Base-by-base conservation (phyloP, 768 basidiomycete genomes). In the Hysterangium stoloniferum region DNA sequence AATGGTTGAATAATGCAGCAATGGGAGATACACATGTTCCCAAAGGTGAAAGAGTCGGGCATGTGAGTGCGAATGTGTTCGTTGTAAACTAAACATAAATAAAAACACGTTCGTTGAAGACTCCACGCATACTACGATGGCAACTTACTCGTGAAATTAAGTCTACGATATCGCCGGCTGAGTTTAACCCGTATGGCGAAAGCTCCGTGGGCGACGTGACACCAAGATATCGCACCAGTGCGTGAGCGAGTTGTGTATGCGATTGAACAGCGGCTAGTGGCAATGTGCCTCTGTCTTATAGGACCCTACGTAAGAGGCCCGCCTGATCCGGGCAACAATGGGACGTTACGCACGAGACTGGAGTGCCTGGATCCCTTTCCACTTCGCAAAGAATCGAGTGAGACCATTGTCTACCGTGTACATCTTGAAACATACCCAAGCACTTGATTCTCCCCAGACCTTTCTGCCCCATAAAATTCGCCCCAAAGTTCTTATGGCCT, bases 51-150 rank as follows among this genome's bases (percentile, higher is more conserved):
- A 98, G 70, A 4, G 86, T 75, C 0, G 86, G 80, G 0, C 84
- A 77, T 1, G 91, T 84, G 8, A 96, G 68, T 0, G 93, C 85
- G 61, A 97, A 87, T 0, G 95, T 84, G 62, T 99, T 99, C 6
- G 89, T 87, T 8, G 80, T 78, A 62, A 97, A 93, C 93, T 98
- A 55, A 41, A 27, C n/a, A n/a, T n/a, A n/a, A n/a, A n/a, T n/a
- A n/a, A 48, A 40, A 19, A 31, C 6, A 17, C 4, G 8, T 12
- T 22, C 20, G 2, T 4, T 20, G 31, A 32, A 22, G 7, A 33
- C 12, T 20, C 7, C n/a, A 24, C 22, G 35, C 45, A 11, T 17
- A 46, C 29, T 31, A 27, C 33, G 25, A 27, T 56, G 15, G 35
- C 22, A 4, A 65, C 77, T 33, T 57, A 88, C 88, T 48, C 78